Conservation (phyloP, 1,284 basidiomycete species). For the Ustilago cynodontis region DNA sequence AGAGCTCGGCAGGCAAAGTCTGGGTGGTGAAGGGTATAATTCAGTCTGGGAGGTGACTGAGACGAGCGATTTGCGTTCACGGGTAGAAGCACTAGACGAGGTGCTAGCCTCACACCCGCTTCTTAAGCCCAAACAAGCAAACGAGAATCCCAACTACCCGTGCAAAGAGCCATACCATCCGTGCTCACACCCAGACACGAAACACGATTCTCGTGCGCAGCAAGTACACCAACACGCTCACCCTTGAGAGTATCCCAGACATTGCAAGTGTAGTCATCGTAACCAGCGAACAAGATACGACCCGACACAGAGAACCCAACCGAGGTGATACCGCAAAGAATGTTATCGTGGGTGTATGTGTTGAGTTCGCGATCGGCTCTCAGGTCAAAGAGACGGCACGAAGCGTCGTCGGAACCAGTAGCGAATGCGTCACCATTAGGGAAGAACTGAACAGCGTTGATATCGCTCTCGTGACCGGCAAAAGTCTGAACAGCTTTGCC, state of each 20-base stretch:
- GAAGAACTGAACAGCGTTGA: constrained; percentile 99
- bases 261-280: constrained; percentile 99
- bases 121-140: constrained; percentile 72
- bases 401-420: constrained; percentile 98
- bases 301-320: constrained; percentile 98
- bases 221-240: constrained; percentile 94
- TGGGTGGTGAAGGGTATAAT: constrained; percentile 26
- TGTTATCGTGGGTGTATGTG: constrained; percentile 96
- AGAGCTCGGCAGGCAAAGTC: no score
- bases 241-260: constrained; percentile 99
- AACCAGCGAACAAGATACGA: constrained; percentile 95
- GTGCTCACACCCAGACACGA: constrained; percentile 94
- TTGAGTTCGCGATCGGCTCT: constrained; percentile 97
- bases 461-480: constrained; percentile 97
- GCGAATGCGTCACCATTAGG: constrained; percentile 98
- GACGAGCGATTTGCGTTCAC: not conserved
- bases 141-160: constrained; percentile 98
- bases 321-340: constrained; percentile 97
- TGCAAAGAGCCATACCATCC: constrained; percentile 97
- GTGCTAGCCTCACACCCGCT: not conserved
- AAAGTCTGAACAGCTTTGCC: constrained; percentile 98
- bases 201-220: constrained; percentile 97
- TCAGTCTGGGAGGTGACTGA: constrained; percentile 12
- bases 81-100: not conserved
- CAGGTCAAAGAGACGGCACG: constrained; percentile 96